Conservation (phyloP, 2,329 filamentous ascomycete species). For the Aspergillus candidus region DNA sequence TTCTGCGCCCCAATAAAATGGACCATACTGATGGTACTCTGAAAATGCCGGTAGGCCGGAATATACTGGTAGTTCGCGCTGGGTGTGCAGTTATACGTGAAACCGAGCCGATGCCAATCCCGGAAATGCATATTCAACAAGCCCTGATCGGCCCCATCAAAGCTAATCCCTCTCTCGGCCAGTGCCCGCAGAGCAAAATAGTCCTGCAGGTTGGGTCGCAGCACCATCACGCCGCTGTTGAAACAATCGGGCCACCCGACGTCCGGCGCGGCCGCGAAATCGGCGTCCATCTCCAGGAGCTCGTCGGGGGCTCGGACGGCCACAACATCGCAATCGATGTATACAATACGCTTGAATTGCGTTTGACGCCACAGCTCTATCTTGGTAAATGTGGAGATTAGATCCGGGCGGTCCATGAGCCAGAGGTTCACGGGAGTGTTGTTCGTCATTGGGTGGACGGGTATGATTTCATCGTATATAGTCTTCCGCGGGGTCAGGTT, state of each 20-base stretch:
- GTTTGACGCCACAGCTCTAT: constrained; percentile 88
- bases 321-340: constrained; percentile 92
- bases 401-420: constrained; percentile 84
- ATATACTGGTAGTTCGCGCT: constrained; percentile 97
- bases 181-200: constrained; percentile 80
- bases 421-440: constrained; percentile 72
- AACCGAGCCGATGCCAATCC: constrained; percentile 81
- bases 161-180: constrained; percentile 81
- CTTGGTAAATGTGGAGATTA: constrained; percentile 93
- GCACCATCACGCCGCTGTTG: constrained; percentile 95
- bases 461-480: constrained; percentile 82
- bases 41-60: constrained; percentile 88
- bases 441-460: constrained; percentile 74
- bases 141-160: constrained; percentile 95
- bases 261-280: constrained; percentile 74
- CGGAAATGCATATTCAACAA: constrained; percentile 91
- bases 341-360: constrained; percentile 88
- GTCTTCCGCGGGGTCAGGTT: constrained; percentile 46
- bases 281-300: constrained; percentile 63
- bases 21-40: constrained; percentile 79
- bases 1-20: constrained; percentile 93
- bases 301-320: constrained; percentile 86
- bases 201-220: constrained; percentile 78
- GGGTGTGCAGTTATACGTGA: constrained; percentile 95
- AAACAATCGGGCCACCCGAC: constrained; percentile 98